Evolutionary conservation across 306 rosid species (phyloP).

Genomic region (Trifolium dubium): DNA sequence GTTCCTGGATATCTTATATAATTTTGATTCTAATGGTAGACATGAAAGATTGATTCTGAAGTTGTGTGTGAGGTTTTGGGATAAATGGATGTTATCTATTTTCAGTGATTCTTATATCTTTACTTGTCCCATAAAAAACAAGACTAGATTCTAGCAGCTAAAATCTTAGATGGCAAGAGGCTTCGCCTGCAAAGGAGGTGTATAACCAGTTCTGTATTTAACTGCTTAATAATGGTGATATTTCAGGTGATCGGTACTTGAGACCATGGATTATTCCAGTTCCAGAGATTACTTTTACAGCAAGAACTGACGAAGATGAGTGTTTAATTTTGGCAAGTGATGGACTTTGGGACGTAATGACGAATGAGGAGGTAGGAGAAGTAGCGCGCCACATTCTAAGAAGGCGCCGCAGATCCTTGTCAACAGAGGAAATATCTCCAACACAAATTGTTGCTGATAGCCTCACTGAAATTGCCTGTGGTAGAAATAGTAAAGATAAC

Average conservation of each 20-base stretch:
- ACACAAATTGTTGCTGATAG: conserved; percentile 77
- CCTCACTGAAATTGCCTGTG: conserved; percentile 72
- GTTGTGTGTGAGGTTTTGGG: neutral
- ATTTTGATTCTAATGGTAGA: conserved; percentile 4
- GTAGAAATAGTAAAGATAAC: conserved; percentile 75
- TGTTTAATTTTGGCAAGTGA: conserved; percentile 82
- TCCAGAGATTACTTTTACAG: conserved; percentile 72
- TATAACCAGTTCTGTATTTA: conserved; percentile 14
- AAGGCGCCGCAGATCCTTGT: conserved; percentile 57
- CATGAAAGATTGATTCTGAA: neutral
- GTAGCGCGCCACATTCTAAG: conserved; percentile 72
- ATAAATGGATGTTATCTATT: neutral
- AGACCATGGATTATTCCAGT: conserved; percentile 91
- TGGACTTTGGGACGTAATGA: conserved; percentile 91
- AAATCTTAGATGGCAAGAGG: conserved; percentile 34
- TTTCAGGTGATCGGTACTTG: conserved; percentile 76
- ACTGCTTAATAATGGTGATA: conserved; percentile 21
- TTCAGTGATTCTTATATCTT: conserved; percentile 11
- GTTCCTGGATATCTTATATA: neutral
- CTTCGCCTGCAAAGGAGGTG: conserved; percentile 1
- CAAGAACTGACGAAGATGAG: conserved; percentile 78
- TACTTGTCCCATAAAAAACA: conserved; percentile 13
- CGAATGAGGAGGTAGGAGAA: conserved; percentile 80
- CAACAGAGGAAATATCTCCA: conserved; percentile 52
- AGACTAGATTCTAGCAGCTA: conserved; percentile 33